Conservation (phyloP, 495 filamentous ascomycete genomes). For the Aspergillus sparsus region DNA sequence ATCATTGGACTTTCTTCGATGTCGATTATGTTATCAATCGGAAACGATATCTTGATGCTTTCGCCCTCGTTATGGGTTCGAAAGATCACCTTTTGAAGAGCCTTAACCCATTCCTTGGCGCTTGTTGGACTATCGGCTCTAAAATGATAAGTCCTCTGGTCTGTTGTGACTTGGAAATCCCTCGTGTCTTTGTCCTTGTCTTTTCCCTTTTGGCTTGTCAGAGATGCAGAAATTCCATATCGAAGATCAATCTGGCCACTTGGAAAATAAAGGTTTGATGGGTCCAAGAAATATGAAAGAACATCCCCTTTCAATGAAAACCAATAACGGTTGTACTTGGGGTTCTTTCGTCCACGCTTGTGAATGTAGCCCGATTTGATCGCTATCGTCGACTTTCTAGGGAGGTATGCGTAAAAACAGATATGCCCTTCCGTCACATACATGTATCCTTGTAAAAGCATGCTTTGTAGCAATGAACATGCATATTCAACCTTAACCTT, state of each 20-base stretch:
- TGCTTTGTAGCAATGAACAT: constrained; percentile 90
- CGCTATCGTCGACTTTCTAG: constrained; percentile 78
- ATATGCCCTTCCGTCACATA: constrained; percentile 94
- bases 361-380: constrained; percentile 86
- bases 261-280: constrained; percentile 87
- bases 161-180: constrained; percentile 78
- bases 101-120: constrained; percentile 97
- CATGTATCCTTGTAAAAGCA: constrained; percentile 92
- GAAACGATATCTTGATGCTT: constrained; percentile 93
- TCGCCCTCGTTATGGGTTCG: constrained; percentile 94
- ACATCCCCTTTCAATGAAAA: constrained; percentile 95
- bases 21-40: constrained; percentile 85
- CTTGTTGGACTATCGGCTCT: constrained; percentile 83
- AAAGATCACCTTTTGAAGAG: constrained; percentile 92
- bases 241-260: constrained; percentile 89
- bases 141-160: constrained; percentile 84
- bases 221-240: constrained; percentile 82
- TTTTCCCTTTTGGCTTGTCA: constrained; percentile 70
- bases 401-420: constrained; percentile 95
- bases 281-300: constrained; percentile 85
- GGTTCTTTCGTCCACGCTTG: constrained; percentile 88
- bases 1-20: constrained; percentile 90
- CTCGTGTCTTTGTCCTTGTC: constrained; percentile 66
- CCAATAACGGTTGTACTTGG: constrained; percentile 92
- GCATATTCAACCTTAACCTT: constrained; percentile 90